A percentile compares a stretch with the other conserved stretches of the same genome.
phyloP scores from a whole-genome alignment of 257 asterid genomes.

The Anisodus tanguticus region DNA sequence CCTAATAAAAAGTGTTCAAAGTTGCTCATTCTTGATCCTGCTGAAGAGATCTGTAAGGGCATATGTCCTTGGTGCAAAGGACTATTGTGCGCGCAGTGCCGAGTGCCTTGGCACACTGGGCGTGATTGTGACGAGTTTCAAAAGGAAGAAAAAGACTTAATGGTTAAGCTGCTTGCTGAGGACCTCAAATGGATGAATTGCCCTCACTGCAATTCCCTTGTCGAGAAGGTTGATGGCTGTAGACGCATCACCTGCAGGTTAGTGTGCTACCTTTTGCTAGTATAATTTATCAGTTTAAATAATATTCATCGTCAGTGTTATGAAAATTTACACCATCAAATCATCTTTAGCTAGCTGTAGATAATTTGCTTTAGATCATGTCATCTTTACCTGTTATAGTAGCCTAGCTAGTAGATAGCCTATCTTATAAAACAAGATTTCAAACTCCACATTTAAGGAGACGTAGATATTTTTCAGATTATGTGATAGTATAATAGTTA shows the following conservation, averaged over 20 bases:
- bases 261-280: not conserved
- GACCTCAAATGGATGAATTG: constrained; percentile 36
- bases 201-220: constrained; percentile 35
- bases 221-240: constrained; percentile 39
- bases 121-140: constrained; percentile 35
- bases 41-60: not conserved
- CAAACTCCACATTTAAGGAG: too few species aligned
- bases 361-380: too few species aligned
- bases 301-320: too few species aligned
- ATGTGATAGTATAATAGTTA: too few species aligned
- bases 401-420: too few species aligned
- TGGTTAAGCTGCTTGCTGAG: constrained; percentile 33
- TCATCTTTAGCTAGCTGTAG: too few species aligned
- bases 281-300: too few species aligned
- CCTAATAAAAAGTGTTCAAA: constrained; percentile 43
- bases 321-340: too few species aligned
- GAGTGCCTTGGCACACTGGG: constrained; percentile 40
- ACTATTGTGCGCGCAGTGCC: constrained; percentile 39
- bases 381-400: too few species aligned
- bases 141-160: constrained; percentile 32
- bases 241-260: constrained; percentile 42
- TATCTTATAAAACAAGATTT: too few species aligned
- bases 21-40: constrained; percentile 34
- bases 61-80: constrained; percentile 37
- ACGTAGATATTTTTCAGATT: too few species aligned